Base-by-base conservation (phyloP, 768 basidiomycete species). In the Trametes gibbosa region DNA sequence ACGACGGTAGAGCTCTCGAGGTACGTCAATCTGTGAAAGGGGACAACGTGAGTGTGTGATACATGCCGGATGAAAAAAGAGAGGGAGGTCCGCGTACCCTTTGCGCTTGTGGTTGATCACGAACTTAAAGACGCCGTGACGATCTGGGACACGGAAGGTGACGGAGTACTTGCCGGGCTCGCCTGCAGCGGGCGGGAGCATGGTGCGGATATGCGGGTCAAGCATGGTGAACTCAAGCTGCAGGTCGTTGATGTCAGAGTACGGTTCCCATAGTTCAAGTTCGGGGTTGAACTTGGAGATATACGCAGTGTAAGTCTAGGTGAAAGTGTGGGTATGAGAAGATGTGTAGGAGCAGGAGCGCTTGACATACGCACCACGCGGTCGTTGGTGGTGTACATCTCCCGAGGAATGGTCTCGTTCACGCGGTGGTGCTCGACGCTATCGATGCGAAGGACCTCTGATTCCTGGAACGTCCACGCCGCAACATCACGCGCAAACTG, bases 171-270 rank as follows among this genome's bases (percentile, higher is more conserved):
- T 78, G 23, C 89, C 88, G 2, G 86, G 82, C 24, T 74, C 63
- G 0, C 80, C 81, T 4, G 75, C 53, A 9, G 85, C 82, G 12
- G 88, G 79, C 12, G 72, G 77, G 10, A 99, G 80, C 7, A 88
- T 75, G 14, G 86, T 92, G 35, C 97, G 92, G 59, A 98, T 77
- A 72, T 97, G 95, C 1, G 97, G 97, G 72, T 99, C 97, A 40
- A 99, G 85, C 97, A 99, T 99, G 21, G 94, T 96, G 71, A 98
- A 98, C 66, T 96, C 95, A 50, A 98, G 79, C 66, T 98, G 96
- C 27, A 98, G 70, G 70, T 98, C 97, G 12, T 75, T 71, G 50
- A 93, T 72, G 32, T 80, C 82, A 13, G 86, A 85, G 70, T 86
- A 86, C 0, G 92, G 87, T 51, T 76, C 75, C 93, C 94, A 98